phyloP scores from a whole-genome alignment of 2,329 filamentous ascomycete genomes.

The Harringtonia lauricola region DNA sequence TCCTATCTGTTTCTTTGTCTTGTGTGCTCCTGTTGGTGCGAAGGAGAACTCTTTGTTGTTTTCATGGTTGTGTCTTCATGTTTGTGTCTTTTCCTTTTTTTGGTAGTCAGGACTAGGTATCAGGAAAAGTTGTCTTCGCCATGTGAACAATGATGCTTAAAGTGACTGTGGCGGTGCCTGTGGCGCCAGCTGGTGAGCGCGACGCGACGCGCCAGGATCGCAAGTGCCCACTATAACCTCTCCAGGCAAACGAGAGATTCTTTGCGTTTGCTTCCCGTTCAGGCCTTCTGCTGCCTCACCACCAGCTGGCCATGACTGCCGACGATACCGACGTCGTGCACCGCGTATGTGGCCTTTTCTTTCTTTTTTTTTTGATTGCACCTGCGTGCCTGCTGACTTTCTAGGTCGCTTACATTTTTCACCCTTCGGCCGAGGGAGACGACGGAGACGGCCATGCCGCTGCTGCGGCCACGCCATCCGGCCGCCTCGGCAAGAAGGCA shows the following conservation, averaged over 20 bases:
- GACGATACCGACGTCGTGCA: not conserved
- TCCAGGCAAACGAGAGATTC: too few species aligned
- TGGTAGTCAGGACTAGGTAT: not conserved
- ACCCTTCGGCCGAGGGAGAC: slow-evolving; percentile 33
- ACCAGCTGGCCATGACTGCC: not conserved
- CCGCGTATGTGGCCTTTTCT: not conserved
- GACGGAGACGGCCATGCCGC: slow-evolving; percentile 14
- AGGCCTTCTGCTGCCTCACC: too few species aligned
- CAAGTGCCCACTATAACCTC: too few species aligned
- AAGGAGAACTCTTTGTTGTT: too few species aligned
- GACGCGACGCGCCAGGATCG: too few species aligned
- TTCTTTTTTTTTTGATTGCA: not conserved
- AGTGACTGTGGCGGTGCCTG: too few species aligned
- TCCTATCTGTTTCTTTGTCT: slow-evolving; percentile 4
- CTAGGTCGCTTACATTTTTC: slow-evolving; percentile 53
- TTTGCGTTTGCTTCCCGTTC: too few species aligned
- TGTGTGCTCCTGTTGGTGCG: not conserved
- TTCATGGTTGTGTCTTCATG: slow-evolving; percentile 7
- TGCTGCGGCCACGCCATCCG: not conserved
- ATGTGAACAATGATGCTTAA: too few species aligned
- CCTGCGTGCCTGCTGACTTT: too few species aligned
- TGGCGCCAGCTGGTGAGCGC: too few species aligned
- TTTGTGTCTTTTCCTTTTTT: not conserved
- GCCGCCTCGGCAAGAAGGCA: not conserved
- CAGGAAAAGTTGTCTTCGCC: not conserved